Base-by-base conservation (phyloP, 179 eudicot species). In the Camellia oleifera region DNA sequence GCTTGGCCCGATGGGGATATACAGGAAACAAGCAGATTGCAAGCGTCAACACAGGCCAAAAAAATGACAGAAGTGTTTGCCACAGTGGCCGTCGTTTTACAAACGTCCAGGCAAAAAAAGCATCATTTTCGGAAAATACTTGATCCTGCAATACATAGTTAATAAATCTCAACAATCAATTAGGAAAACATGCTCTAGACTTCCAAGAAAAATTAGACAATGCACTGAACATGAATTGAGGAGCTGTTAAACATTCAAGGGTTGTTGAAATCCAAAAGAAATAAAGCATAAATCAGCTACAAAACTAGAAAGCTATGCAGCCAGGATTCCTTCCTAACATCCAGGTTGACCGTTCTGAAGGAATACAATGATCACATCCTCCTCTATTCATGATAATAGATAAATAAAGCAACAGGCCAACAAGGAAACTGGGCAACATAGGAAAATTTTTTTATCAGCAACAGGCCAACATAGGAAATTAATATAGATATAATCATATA, bases 1-100 rank as follows among this genome's bases (percentile, higher is more conserved):
- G 91, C 89, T 95, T 95, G 85, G 88, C 90, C 78, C 78, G 90
- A 81, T 94, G 98, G 26, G 99, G 99, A 91, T 95, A 95, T 70
- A 95, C 99, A 44, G 99, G 99, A 88, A 95, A 95, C 90, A 95
- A 83, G 92, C 99, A 95, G 83, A 95, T 94, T 54, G 99, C 99
- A 76, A 95, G 88, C 7, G 99, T 94, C 89, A 95, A 90, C 78
- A 95, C 93, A 40, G 99, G 99, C 99, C 99, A 95, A 77, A 87
- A 92, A 82, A 94, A 95, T 53, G 99, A 95, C 56, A 95, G 91
- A 79, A 95, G 98, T n/a, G 98, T 94, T 86, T 95, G 99, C 99
- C 99, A 95, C 60, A 94, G 81, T 26, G 99, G 99, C 72, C 88
- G 88, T 79, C 94, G 84, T 85, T 90, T 95, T 70, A 87, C 93